Evolutionary conservation across 495 filamentous ascomycete species (phyloP).

Genomic region (Sporormia fimetaria): DNA sequence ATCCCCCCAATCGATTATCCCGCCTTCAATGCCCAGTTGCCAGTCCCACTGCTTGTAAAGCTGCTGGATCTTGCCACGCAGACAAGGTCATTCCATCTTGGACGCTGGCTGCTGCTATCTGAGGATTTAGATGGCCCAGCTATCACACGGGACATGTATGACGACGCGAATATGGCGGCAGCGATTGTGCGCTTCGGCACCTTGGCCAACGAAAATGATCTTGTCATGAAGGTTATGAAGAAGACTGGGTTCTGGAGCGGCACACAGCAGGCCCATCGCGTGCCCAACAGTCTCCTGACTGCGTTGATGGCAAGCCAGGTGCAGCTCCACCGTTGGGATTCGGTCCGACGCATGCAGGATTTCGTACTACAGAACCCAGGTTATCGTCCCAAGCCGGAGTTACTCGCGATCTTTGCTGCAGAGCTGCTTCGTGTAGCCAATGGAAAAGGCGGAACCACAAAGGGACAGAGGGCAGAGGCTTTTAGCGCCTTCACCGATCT

Average conservation of each 20-base stretch:
- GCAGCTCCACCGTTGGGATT: slow-evolving; percentile 37
- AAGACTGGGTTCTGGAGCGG: slow-evolving; percentile 3
- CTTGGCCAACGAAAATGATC: slow-evolving; percentile 38
- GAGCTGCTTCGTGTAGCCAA: slow-evolving; percentile 16
- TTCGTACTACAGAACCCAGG: slow-evolving; percentile 32
- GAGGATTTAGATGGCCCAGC: slow-evolving; percentile 47
- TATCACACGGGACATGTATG: slow-evolving; percentile 40
- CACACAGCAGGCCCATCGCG: slow-evolving; percentile 1
- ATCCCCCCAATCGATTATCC: slow-evolving; percentile 24
- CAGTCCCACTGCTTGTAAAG: slow-evolving; percentile 37
- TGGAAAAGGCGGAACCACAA: not conserved
- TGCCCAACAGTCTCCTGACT: slow-evolving; percentile 36
- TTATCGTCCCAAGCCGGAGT: slow-evolving; percentile 13
- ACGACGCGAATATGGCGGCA: slow-evolving; percentile 40
- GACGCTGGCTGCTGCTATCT: slow-evolving; percentile 45
- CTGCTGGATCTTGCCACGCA: slow-evolving; percentile 45
- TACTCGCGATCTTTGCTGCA: slow-evolving; percentile 25
- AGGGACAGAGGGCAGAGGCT: slow-evolving; percentile 2
- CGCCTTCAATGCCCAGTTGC: slow-evolving; percentile 36
- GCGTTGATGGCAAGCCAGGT: slow-evolving; percentile 43
- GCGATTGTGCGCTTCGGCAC: slow-evolving; percentile 48
- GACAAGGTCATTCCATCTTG: slow-evolving; percentile 39
- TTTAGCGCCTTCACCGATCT: slow-evolving; percentile 8
- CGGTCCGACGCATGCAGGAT: slow-evolving; percentile 36
- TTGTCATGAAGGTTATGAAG: slow-evolving; percentile 38